A percentile compares a stretch with the other conserved stretches of the same genome.
Evolutionary conservation across 345 rosid species (phyloP).

Genomic region (Lepidium africanum): DNA sequence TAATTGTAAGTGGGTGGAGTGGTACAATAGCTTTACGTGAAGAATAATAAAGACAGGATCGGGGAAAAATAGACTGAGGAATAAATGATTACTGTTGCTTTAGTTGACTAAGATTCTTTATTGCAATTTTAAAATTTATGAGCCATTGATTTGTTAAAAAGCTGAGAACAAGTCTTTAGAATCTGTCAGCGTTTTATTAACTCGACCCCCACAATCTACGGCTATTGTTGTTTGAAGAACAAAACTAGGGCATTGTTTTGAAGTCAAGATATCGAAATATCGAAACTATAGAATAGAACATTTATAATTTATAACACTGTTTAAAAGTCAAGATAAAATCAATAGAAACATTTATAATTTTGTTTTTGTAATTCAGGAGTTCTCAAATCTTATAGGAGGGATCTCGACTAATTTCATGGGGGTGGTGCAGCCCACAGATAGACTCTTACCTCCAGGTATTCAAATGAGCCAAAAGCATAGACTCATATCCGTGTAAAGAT

Average conservation of each 20-base stretch:
- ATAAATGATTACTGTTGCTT: background rate
- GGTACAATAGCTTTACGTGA: background rate
- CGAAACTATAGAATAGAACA: too few species aligned
- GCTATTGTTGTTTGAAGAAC: background rate
- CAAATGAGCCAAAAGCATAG: too few species aligned
- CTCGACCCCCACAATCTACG: conserved; percentile 21
- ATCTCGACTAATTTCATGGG: too few species aligned
- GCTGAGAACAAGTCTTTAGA: background rate
- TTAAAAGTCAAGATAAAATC: too few species aligned
- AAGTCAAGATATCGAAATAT: background rate
- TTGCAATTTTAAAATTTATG: background rate
- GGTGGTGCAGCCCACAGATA: too few species aligned
- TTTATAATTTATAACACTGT: too few species aligned
- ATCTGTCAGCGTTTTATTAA: conserved; percentile 3
- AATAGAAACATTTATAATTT: too few species aligned
- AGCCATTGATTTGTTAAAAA: conserved; percentile 11
- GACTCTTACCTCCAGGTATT: too few species aligned
- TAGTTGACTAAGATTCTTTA: conserved; percentile 2
- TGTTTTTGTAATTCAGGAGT: too few species aligned
- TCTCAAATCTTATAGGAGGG: too few species aligned
- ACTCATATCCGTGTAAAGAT: too few species aligned
- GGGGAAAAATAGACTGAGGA: background rate
- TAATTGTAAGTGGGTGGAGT: background rate
- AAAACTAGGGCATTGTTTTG: background rate
- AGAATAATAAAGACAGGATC: background rate